Conservation (phyloP, 768 basidiomycete genomes). For the Podaxis sp. region DNA sequence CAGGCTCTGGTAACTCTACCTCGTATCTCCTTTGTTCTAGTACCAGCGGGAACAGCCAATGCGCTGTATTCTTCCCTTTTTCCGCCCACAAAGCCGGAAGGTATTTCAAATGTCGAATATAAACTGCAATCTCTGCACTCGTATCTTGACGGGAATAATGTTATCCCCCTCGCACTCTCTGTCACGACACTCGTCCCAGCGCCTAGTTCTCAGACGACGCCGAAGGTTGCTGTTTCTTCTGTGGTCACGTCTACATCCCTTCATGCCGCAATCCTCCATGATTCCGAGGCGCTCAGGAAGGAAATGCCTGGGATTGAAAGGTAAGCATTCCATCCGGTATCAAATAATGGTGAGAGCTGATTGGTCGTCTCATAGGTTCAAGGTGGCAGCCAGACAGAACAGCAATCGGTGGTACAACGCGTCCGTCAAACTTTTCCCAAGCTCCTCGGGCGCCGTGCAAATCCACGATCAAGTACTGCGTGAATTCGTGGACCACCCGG, state of each 20-base stretch:
- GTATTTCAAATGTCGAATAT: conserved; percentile 31
- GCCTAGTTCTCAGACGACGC: conserved; percentile 22
- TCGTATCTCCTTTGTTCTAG: conserved; percentile 45
- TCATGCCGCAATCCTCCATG: conserved; percentile 81
- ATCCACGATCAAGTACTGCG: conserved; percentile 58
- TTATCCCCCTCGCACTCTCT: conserved; percentile 52
- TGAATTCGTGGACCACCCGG: conserved; percentile 45
- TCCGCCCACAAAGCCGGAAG: conserved; percentile 37
- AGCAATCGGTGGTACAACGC: conserved; percentile 70
- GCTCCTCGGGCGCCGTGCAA: conserved; percentile 42
- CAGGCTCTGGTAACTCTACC: conserved; percentile 9
- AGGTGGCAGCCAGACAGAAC: conserved; percentile 79
- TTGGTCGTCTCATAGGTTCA: conserved; percentile 53
- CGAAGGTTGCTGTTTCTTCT: conserved; percentile 44
- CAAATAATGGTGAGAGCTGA: not conserved
- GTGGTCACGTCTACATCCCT: conserved; percentile 87
- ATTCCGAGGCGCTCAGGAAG: conserved; percentile 74
- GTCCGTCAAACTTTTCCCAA: conserved; percentile 54
- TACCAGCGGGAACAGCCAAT: conserved; percentile 91
- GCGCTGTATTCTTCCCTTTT: conserved; percentile 83
- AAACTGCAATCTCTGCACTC: conserved; percentile 57
- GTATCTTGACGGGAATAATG: conserved; percentile 39
- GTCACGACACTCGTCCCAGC: conserved; percentile 44
- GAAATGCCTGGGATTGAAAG: conserved; percentile 72
- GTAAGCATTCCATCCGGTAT: conserved; percentile 20